phyloP scores from a whole-genome alignment of 2,329 filamentous ascomycete genomes.

The Lachnellula subtilissima region DNA sequence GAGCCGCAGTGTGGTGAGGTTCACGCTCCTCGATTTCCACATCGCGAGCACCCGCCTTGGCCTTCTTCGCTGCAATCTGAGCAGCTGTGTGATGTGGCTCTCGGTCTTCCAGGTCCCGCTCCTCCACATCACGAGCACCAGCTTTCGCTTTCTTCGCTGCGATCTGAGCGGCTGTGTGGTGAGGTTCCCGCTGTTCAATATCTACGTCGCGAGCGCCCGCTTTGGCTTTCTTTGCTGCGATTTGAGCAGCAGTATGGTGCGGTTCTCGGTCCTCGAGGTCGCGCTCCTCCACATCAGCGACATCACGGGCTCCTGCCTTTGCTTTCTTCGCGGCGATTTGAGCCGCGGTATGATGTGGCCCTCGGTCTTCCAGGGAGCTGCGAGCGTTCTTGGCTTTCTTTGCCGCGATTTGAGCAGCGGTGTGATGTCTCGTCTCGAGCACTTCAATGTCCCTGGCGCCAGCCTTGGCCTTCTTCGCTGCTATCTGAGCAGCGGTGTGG shows the following conservation, averaged over 20 bases:
- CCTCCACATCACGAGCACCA: not conserved
- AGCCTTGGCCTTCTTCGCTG: conserved; percentile 11
- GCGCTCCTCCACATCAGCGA: not conserved
- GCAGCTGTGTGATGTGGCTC: conserved; percentile 6
- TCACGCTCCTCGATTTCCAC: no score
- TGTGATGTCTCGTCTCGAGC: conserved; percentile 14
- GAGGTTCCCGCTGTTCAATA: no score
- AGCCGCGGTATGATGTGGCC: no score
- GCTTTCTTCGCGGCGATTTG: not conserved
- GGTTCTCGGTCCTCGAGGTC: conserved; percentile 3
- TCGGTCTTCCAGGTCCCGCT: conserved; percentile 3
- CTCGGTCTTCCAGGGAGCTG: not conserved
- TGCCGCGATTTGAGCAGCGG: conserved; percentile 8
- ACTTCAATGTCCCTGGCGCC: conserved; percentile 2
- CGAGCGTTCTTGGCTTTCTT: not conserved
- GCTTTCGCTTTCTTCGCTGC: conserved; percentile 17
- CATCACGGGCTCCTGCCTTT: not conserved
- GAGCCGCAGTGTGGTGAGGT: no score
- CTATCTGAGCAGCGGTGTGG: conserved; percentile 19
- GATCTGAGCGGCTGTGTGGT: not conserved
- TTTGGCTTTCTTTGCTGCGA: no score
- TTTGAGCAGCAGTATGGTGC: conserved; percentile 5
- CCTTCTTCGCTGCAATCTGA: no score
- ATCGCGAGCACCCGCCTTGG: no score
- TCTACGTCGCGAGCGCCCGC: no score